Evolutionary conservation across 768 basidiomycete genomes (phyloP).

Genomic region (Amanita pseudoporphyria): DNA sequence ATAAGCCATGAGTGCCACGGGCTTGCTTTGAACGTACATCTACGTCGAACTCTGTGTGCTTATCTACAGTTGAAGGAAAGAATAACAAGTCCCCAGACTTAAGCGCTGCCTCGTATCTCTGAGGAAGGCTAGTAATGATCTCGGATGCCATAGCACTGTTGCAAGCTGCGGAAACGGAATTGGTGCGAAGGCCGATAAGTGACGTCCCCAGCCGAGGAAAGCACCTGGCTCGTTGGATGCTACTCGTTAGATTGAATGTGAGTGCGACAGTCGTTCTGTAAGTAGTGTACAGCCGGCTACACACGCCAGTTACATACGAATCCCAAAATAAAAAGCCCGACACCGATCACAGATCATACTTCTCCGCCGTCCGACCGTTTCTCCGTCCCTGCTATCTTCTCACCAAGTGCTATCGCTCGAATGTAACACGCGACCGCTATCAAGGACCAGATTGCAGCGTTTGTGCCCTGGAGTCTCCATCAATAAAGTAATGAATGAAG

Average conservation of each 20-base stretch:
- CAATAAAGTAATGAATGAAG: neutral
- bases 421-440: conserved; percentile 61
- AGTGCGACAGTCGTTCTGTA: neutral
- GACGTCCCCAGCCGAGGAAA: no score
- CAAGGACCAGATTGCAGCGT: conserved; percentile 72
- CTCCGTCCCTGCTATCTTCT: conserved; percentile 55
- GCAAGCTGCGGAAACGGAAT: neutral
- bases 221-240: no score
- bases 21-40: conserved; percentile 38
- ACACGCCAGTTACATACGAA: neutral
- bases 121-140: conserved; percentile 45
- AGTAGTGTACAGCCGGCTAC: neutral
- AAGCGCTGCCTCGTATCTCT: conserved; percentile 47
- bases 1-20: neutral
- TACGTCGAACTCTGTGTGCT: conserved; percentile 49
- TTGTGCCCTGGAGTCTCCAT: conserved; percentile 57
- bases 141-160: conserved; percentile 22
- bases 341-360: conserved; percentile 32
- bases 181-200: no score
- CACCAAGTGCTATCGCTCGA: conserved; percentile 57
- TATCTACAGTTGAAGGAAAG: conserved; percentile 64
- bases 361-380: conserved; percentile 49
- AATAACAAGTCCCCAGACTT: conserved; percentile 61
- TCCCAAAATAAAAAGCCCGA: neutral
- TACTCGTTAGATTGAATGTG: neutral